A percentile compares a stretch with the other conserved stretches of the same genome.
Evolutionary conservation across 495 filamentous ascomycete genomes (phyloP).

Genomic region (Penicillium longicatenatum): DNA sequence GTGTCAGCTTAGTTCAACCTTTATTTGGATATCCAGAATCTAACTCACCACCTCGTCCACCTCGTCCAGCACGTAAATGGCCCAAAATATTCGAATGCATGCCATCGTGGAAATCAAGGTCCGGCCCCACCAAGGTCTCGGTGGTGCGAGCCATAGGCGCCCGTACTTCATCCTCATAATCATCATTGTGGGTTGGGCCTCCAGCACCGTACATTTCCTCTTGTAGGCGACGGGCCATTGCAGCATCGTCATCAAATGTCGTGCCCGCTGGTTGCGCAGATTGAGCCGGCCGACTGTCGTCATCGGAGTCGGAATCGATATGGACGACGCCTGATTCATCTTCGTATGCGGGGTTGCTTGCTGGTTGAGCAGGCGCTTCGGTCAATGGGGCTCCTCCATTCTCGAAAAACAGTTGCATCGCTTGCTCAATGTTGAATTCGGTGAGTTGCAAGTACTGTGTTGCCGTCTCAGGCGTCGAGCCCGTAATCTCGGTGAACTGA

Average conservation of each 20-base stretch:
- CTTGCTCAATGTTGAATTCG: conserved; percentile 79
- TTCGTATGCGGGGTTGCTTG: conserved; percentile 35
- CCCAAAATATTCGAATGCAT: conserved; percentile 65
- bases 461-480: conserved; percentile 61
- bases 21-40: neutral
- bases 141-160: conserved; percentile 90
- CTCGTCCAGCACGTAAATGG: conserved; percentile 59
- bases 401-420: conserved; percentile 86
- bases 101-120: conserved; percentile 58
- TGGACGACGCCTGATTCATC: conserved; percentile 65
- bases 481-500: conserved; percentile 66
- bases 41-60: conserved; percentile 53
- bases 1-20: conserved; percentile 7
- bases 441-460: conserved; percentile 79
- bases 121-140: conserved; percentile 84
- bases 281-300: conserved; percentile 33
- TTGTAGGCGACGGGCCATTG: conserved; percentile 86
- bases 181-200: conserved; percentile 18
- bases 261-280: conserved; percentile 15
- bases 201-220: conserved; percentile 80
- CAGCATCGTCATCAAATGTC: conserved; percentile 82
- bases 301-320: conserved; percentile 73
- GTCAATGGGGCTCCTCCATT: conserved; percentile 63
- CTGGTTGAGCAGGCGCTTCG: conserved; percentile 38
- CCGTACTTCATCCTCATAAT: conserved; percentile 67